Percentiles rank a stretch among this genome's conserved stretches.
phyloP scores from a whole-genome alignment of 2,329 filamentous ascomycete genomes.

The Paraphoma sp. region DNA sequence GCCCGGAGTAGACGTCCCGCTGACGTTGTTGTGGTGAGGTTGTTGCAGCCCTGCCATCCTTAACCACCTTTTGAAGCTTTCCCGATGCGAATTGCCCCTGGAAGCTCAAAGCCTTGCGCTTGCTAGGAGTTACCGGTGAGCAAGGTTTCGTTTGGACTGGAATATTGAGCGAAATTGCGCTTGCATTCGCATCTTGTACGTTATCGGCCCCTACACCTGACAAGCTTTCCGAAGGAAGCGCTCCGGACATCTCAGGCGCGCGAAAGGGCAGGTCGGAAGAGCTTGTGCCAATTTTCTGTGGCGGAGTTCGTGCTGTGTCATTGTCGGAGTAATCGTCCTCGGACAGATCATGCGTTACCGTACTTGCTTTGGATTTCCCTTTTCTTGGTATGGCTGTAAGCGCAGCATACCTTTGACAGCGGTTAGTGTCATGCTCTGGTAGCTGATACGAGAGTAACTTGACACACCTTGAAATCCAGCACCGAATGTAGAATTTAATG shows the following conservation, averaged over 20 bases:
- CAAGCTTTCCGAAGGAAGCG: not conserved
- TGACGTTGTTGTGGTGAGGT: not conserved
- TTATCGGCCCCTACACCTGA: too few species aligned
- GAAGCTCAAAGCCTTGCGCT: slow-evolving; percentile 10
- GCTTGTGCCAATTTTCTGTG: not conserved
- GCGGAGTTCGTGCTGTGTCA: not conserved
- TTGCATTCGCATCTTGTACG: not conserved
- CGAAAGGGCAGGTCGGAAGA: not conserved
- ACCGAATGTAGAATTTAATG: slow-evolving; percentile 17
- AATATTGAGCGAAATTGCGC: not conserved
- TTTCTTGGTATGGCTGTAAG: slow-evolving; percentile 2
- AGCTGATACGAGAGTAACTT: not conserved
- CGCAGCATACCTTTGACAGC: not conserved
- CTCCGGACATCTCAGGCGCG: not conserved
- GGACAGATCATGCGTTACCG: not conserved
- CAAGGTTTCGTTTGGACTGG: not conserved
- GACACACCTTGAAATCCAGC: slow-evolving; percentile 12
- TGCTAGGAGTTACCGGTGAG: slow-evolving; percentile 6
- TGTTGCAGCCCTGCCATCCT: not conserved
- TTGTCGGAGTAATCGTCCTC: not conserved
- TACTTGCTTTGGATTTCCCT: slow-evolving; percentile 7
- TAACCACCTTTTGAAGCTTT: slow-evolving; percentile 11
- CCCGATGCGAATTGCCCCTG: slow-evolving; percentile 4
- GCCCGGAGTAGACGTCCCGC: slow-evolving; percentile 8
- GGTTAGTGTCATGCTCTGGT: not conserved